Evolutionary conservation across 2,329 filamentous ascomycete genomes (phyloP).

Genomic region (Exophiala bonariae): DNA sequence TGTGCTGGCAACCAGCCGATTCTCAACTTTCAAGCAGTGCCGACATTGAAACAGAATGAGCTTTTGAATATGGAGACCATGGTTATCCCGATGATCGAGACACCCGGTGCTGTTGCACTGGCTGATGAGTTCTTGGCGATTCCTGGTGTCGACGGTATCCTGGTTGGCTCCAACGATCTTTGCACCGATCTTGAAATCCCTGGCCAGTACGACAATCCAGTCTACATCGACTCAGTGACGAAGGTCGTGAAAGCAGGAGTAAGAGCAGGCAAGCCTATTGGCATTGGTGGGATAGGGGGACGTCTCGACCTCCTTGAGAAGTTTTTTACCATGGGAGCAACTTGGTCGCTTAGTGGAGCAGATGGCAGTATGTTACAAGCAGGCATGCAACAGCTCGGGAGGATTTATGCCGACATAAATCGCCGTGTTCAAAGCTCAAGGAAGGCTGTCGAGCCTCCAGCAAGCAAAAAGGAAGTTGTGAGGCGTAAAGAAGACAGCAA

Average conservation of each 20-base stretch:
- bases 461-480: too few relatives aligned
- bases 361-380: constrained; percentile 39
- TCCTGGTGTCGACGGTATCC: constrained; percentile 44
- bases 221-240: constrained; percentile 33
- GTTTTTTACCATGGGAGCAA: constrained; percentile 40
- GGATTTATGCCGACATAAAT: constrained; percentile 32
- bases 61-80: constrained; percentile 38
- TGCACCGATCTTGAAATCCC: constrained; percentile 46
- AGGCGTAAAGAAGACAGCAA: too few relatives aligned
- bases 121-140: constrained; percentile 43
- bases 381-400: constrained; percentile 36
- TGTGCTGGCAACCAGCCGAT: constrained; percentile 39
- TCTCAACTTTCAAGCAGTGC: constrained; percentile 36
- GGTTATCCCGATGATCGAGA: constrained; percentile 48
- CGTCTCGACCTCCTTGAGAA: constrained; percentile 44
- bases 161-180: constrained; percentile 48
- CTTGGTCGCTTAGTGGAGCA: constrained; percentile 39
- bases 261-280: constrained; percentile 42
- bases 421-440: neutral
- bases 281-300: constrained; percentile 42
- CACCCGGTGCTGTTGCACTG: constrained; percentile 38
- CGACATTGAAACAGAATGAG: constrained; percentile 37
- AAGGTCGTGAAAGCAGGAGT: constrained; percentile 40
- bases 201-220: constrained; percentile 40
- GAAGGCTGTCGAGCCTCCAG: too few relatives aligned